Evolutionary conservation across 352 stramenopile species (phyloP).

Genomic region (Blastocystis sp.): DNA sequence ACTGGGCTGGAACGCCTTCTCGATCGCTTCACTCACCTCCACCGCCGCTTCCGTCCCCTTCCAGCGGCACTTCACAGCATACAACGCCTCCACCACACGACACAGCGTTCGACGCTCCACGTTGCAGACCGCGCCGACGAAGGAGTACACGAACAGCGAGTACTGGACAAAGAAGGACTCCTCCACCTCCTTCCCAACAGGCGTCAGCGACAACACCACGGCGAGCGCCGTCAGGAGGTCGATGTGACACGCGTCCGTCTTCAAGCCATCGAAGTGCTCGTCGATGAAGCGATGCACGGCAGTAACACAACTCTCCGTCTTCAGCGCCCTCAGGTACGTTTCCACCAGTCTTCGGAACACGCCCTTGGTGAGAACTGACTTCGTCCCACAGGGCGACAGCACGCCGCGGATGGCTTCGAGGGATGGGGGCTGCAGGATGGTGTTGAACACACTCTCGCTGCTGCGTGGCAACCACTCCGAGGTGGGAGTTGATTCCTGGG

Average conservation of each 20-base stretch:
- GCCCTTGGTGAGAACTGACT: too few species aligned
- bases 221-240: neutral
- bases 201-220: neutral
- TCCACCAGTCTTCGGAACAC: too few species aligned
- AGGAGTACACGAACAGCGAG: neutral
- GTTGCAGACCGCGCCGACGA: neutral
- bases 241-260: neutral
- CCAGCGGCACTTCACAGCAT: neutral
- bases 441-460: too few species aligned
- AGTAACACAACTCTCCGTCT: too few species aligned
- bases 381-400: too few species aligned
- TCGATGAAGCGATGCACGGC: neutral
- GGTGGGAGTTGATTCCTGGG: too few species aligned
- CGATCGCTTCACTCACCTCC: neutral
- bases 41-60: neutral
- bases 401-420: too few species aligned
- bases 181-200: neutral
- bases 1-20: neutral
- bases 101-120: neutral
- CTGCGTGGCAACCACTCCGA: too few species aligned
- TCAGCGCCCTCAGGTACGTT: too few species aligned
- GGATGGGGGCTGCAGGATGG: too few species aligned
- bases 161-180: neutral
- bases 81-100: neutral
- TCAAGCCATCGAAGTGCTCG: neutral